Evolutionary conservation across 176 grass and related monocot genomes (phyloP).

Genomic region (Oryza longistaminata): DNA sequence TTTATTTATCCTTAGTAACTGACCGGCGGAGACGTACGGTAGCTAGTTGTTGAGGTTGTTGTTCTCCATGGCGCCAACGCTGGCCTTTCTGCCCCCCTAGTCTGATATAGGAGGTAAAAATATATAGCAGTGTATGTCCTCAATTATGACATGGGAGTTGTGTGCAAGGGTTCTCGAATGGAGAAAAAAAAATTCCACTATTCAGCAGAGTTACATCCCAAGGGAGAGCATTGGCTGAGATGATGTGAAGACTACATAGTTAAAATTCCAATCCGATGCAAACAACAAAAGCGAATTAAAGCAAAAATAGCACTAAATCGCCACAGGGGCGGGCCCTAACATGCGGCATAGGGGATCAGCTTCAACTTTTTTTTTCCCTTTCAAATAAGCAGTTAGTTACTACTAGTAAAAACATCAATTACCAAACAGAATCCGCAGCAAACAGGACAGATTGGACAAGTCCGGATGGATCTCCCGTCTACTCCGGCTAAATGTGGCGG

Average conservation of each 20-base stretch:
- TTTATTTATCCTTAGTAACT: background rate
- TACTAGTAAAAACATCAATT: background rate
- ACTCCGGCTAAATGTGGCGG: background rate
- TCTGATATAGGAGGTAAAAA: background rate
- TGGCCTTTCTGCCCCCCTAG: background rate
- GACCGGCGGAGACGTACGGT: background rate
- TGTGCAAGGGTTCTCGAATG: background rate
- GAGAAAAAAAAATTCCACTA: background rate
- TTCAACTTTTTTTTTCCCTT: background rate
- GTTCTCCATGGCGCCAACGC: conserved; percentile 10
- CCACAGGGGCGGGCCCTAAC: background rate
- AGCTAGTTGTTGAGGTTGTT: background rate
- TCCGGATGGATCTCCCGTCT: background rate
- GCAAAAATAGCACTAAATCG: background rate
- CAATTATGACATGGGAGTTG: background rate
- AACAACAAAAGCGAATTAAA: background rate
- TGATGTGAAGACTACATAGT: background rate
- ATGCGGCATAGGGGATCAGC: background rate
- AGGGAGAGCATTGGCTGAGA: background rate
- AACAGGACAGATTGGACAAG: background rate
- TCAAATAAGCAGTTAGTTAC: too few species aligned
- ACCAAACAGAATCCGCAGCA: background rate
- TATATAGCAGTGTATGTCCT: background rate
- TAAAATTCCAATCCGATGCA: background rate
- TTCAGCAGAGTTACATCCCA: background rate